These are phyloP conservation scores for Vararia minispora DNA, from an alignment of 768 basidiomycete species.

Conservation along the genomic window DNA sequence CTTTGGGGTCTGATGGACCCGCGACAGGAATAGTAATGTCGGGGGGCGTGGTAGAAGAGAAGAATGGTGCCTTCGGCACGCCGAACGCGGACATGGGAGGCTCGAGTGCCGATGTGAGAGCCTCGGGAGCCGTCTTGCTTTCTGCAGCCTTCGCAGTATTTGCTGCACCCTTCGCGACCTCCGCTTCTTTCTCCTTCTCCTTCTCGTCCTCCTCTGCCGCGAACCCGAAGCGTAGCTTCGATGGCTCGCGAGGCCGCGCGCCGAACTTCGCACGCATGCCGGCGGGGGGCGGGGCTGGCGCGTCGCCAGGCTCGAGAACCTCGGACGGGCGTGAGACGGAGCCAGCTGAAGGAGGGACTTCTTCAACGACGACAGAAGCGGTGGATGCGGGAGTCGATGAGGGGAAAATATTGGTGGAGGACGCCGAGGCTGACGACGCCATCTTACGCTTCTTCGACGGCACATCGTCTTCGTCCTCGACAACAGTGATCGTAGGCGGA, in stretches of 20 bases:
- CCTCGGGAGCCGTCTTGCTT: background rate
- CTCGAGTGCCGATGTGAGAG: background rate
- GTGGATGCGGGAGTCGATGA: background rate
- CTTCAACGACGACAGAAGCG: slow-evolving; percentile 17
- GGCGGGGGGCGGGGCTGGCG: no score
- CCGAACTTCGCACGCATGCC: no score
- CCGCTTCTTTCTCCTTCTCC: slow-evolving; percentile 6
- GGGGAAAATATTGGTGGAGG: background rate
- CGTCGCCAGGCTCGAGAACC: slow-evolving; percentile 27
- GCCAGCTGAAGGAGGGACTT: slow-evolving; percentile 17
- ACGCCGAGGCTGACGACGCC: slow-evolving; percentile 5
- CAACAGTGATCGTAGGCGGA: slow-evolving; percentile 8
- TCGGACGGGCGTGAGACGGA: slow-evolving; percentile 23
- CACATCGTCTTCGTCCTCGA: slow-evolving; percentile 30
- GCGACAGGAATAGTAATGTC: background rate
- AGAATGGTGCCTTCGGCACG: background rate
- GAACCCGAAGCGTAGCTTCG: slow-evolving; percentile 67
- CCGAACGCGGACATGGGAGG: background rate
- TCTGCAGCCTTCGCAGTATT: slow-evolving; percentile 3
- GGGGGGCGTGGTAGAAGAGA: background rate
- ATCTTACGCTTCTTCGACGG: slow-evolving; percentile 40
- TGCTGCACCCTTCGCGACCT: slow-evolving; percentile 6
- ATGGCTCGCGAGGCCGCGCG: no score
- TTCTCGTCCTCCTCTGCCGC: slow-evolving; percentile 40
- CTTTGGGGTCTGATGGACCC: slow-evolving; percentile 27